A percentile compares a stretch with the other conserved stretches of the same genome.
Evolutionary conservation across 306 rosid species (phyloP).

Genomic region (Quercus alba): DNA sequence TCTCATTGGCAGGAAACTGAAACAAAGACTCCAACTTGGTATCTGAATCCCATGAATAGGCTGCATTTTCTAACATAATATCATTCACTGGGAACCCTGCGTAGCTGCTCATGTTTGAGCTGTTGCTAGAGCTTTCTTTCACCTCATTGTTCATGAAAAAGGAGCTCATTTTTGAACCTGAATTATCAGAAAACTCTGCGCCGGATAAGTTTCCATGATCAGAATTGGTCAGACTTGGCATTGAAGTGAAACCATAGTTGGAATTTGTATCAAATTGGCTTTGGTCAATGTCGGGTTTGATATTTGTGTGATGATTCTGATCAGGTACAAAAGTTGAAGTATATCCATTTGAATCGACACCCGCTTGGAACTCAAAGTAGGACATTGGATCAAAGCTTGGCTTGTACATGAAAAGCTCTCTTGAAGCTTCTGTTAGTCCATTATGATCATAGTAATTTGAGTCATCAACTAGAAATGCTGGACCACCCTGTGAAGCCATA

Average conservation of each 20-base stretch:
- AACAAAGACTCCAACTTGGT: conserved; percentile 53
- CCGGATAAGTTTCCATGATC: conserved; percentile 59
- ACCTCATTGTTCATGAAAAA: conserved; percentile 55
- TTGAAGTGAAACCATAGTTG: conserved; percentile 53
- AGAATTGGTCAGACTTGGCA: conserved; percentile 76
- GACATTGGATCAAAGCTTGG: conserved; percentile 53
- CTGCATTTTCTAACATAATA: conserved; percentile 46
- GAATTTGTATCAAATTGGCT: conserved; percentile 35
- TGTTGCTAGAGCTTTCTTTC: conserved; percentile 80
- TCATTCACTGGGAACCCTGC: conserved; percentile 41
- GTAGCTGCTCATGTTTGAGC: conserved; percentile 71
- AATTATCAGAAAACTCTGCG: conserved; percentile 68
- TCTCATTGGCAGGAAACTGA: conserved; percentile 52
- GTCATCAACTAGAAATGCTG: conserved; percentile 51
- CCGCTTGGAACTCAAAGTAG: conserved; percentile 48
- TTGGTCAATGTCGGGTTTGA: conserved; percentile 20
- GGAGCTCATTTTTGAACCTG: conserved; percentile 53
- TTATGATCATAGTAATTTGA: conserved; percentile 37
- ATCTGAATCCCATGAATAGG: conserved; percentile 63
- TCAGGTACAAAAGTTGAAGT: conserved; percentile 21
- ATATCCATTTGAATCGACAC: conserved; percentile 26
- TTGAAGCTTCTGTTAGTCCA: conserved; percentile 39
- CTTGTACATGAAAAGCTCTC: conserved; percentile 39
- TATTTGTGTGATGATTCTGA: conserved; percentile 24
- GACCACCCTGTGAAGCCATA: conserved; percentile 43